Base-by-base conservation (phyloP, 768 basidiomycete genomes). In the Lenzites betulinus region DNA sequence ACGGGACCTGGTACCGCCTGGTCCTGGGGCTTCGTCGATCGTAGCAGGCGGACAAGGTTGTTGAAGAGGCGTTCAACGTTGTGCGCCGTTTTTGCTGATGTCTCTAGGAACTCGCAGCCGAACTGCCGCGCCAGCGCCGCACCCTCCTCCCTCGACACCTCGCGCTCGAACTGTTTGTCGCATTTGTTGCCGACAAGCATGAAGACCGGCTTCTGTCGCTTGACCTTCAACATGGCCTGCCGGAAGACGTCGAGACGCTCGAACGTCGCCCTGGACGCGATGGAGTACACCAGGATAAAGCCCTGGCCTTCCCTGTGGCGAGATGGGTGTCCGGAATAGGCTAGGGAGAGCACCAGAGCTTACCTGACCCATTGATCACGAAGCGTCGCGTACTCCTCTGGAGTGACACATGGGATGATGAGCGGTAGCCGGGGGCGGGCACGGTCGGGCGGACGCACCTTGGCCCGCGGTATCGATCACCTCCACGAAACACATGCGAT, bases 281-380 rank as follows among this genome's bases (percentile, higher is more conserved):
- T 95, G 43, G 94, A 96, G 77, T 97, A 98, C 59, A 97, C 95
- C 48, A 98, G 84, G 66, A 98, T 90, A 74, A 98, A 96, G n/a
- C 94, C 95, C 78, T 96, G 94, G 63, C 95, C 95, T 75, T 98
- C 95, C 28, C 95, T 96, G 70, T 38, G 23, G 55, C 57, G 25
- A 52, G 47, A 46, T 52, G 59, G 23, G 44, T n/a, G 42, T 44
- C 44, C 51, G 63, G 36, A 47, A 54, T 59, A 44, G 46, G 49
- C 28, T 53, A 42, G 51, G 47, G 64, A 60, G 54, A 43, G 50
- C 54, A 43, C 53, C 48, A 30, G 38, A 50, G 81, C 89, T 75
- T 62, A 96, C 95, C 95, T 87, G 68, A 97, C 93, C 95, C 95
- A 98, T 75, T 98, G 95, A 79, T 97, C 94, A 66, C 95, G 88